Conservation (phyloP, 768 basidiomycete species). For the Nevesoporus exiguus region DNA sequence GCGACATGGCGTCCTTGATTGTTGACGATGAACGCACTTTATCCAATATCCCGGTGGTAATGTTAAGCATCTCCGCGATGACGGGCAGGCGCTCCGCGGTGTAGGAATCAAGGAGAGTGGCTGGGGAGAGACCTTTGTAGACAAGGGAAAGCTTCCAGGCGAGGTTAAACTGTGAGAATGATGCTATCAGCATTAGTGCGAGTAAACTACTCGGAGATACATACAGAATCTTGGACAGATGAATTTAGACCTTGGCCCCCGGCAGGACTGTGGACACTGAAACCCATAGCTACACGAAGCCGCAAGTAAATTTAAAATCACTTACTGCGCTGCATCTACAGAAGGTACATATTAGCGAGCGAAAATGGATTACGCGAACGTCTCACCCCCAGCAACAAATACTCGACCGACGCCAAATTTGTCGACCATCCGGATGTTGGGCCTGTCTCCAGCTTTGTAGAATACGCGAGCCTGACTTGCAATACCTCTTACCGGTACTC, state of each 20-base stretch:
- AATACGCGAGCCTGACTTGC: neutral
- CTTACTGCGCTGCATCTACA: constrained; percentile 46
- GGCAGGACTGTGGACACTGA: constrained; percentile 25
- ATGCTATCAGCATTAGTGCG: neutral
- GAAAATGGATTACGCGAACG: neutral
- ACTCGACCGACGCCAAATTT: constrained; percentile 40
- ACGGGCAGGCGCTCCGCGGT: constrained; percentile 44
- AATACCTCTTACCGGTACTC: constrained; percentile 27
- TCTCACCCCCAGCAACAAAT: constrained; percentile 44
- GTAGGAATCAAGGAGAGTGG: constrained; percentile 40
- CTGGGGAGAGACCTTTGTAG: constrained; percentile 34
- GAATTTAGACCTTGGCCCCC: constrained; percentile 36
- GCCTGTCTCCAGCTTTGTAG: constrained; percentile 25
- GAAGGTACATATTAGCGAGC: neutral
- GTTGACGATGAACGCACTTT: neutral
- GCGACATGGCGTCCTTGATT: neutral
- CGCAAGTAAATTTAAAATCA: neutral
- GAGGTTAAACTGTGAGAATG: constrained; percentile 35
- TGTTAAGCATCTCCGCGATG: constrained; percentile 42
- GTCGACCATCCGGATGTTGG: constrained; percentile 48
- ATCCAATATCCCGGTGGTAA: constrained; percentile 31
- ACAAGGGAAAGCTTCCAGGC: constrained; percentile 46
- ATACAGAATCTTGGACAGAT: constrained; percentile 38
- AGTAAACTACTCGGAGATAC: constrained; percentile 11
- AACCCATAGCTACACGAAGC: too few relatives aligned